Conservation (phyloP, 345 rosid genomes). For the Populus davidiana region DNA sequence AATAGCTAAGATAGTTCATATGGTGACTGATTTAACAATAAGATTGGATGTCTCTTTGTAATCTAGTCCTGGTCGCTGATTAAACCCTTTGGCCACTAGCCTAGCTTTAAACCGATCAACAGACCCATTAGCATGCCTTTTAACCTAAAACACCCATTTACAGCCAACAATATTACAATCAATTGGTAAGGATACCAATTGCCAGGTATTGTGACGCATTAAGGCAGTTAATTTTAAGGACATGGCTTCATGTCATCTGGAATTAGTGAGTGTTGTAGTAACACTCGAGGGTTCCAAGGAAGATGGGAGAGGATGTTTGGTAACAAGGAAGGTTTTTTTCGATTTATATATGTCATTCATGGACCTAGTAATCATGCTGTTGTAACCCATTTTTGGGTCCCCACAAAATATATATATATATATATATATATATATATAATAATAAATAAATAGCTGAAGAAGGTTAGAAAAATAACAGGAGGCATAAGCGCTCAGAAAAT, state of each 20-base stretch:
- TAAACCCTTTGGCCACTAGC: not conserved
- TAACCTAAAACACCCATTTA: not conserved
- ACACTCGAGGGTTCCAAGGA: not conserved
- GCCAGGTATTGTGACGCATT: not conserved
- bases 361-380: not conserved
- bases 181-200: rapidly evolving
- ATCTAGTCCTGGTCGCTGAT: rapidly evolving
- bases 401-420: too few relatives aligned
- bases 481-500: too few relatives aligned
- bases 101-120: not conserved
- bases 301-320: not conserved
- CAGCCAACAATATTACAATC: too few relatives aligned
- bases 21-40: not conserved
- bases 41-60: not conserved
- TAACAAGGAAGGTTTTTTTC: too few relatives aligned
- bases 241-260: too few relatives aligned
- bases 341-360: not conserved
- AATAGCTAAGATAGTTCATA: not conserved
- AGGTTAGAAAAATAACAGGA: too few relatives aligned
- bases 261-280: rapidly evolving
- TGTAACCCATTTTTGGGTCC: too few relatives aligned
- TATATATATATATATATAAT: too few relatives aligned
- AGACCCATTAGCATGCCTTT: not conserved
- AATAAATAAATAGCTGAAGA: too few relatives aligned
- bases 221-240: too few relatives aligned